Base-by-base conservation (phyloP, 1,139 yeast genomes). In the Suhomyces choctaworum region DNA sequence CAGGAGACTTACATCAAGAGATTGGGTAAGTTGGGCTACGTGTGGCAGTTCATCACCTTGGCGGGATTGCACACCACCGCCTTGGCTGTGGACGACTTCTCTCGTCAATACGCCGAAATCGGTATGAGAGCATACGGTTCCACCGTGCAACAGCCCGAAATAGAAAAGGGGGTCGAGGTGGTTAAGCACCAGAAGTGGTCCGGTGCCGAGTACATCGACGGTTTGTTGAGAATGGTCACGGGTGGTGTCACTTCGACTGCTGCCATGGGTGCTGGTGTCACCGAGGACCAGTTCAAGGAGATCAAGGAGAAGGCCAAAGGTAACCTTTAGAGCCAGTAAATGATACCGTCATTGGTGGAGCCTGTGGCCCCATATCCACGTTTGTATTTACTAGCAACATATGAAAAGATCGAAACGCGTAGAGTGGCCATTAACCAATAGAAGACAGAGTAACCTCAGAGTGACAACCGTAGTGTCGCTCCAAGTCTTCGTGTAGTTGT, bases 181-280 rank as follows among this genome's bases (percentile, higher is more conserved):
- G 95, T 90, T 47, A 90, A 89, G 75, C 98, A 90, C 69, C 98
- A 90, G 70, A 88, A 90, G 67, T 90, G 98, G 98, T 88, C 97
- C 32, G 98, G 98, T 60, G 98, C 98, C 26, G 96, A 87, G 65
- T 92, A 89, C 72, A 84, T 92, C 60, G 98, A 90, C 64, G 84
- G 88, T 44, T 74, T 90, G 55, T 80, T 90, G 64, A 88, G 82
- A 65, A 75, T 89, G 71, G 94, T 89, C 31, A 82, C 94, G 41
- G 97, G 97, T 56, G 98, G 98, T 69, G 86, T 90, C 42, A 75
- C 92, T 36, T 84, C 96, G 16, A 92, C 97, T 36, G 95, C 97
- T 49, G 97, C 97, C 40, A 90, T 90, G 97, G 97, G 97, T 60
- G 84, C 83, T 46, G 97, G 97, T 73, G 97, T 90, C 52, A 90